phyloP scores from a whole-genome alignment of 2,329 filamentous ascomycete genomes.

The Neobulgaria alba region DNA sequence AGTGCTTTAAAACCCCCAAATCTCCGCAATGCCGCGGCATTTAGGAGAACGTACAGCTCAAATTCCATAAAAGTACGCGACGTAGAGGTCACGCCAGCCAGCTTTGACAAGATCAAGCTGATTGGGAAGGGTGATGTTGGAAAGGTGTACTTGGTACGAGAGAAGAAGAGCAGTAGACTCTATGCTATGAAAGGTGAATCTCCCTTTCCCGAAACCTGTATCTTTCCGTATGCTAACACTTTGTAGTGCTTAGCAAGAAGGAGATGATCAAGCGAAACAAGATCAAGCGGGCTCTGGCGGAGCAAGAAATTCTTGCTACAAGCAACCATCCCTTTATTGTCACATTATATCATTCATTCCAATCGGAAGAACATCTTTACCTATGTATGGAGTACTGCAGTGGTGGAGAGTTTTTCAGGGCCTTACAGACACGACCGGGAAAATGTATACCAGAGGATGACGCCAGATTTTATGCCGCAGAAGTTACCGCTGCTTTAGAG shows the following conservation, averaged over 20 bases:
- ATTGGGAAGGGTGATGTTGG: slow-evolving; percentile 98
- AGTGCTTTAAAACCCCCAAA: slow-evolving; percentile 58
- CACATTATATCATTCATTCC: slow-evolving; percentile 96
- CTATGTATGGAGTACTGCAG: slow-evolving; percentile 99
- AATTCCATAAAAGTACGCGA: slow-evolving; percentile 98
- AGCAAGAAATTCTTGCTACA: slow-evolving; percentile 95
- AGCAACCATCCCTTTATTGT: slow-evolving; percentile 99
- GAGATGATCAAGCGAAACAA: slow-evolving; percentile 99
- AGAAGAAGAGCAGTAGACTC: slow-evolving; percentile 92
- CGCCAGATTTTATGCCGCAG: slow-evolving; percentile 92
- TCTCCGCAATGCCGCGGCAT: slow-evolving; percentile 62
- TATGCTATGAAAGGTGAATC: slow-evolving; percentile 94
- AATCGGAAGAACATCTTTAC: slow-evolving; percentile 96
- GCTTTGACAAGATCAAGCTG: slow-evolving; percentile 99
- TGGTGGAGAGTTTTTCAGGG: slow-evolving; percentile 95
- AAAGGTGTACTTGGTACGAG: slow-evolving; percentile 93
- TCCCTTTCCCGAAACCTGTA: background rate
- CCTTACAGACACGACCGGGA: slow-evolving; percentile 88
- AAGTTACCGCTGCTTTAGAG: slow-evolving; percentile 92
- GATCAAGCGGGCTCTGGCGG: slow-evolving; percentile 94
- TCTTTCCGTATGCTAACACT: slow-evolving; percentile 19
- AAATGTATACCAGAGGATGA: slow-evolving; percentile 98
- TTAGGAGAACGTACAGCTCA: slow-evolving; percentile 93
- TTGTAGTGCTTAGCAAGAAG: slow-evolving; percentile 89
- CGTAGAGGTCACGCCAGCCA: slow-evolving; percentile 89